Conservation (phyloP, 345 rosid genomes). For the Syzygium oleosum region DNA sequence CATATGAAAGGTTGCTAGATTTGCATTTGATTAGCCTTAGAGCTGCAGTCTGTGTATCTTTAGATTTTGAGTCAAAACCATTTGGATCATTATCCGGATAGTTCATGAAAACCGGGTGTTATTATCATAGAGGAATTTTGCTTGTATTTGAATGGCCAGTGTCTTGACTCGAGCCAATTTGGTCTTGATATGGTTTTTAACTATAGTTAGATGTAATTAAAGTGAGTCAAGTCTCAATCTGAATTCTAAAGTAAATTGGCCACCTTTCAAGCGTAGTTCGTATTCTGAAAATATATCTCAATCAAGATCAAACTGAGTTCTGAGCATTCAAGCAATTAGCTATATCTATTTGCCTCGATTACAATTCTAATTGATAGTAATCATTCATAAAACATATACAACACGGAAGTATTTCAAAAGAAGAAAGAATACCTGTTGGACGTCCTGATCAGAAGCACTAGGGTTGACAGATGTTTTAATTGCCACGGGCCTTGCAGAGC, state of each 20-base stretch:
- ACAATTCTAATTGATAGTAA: neutral
- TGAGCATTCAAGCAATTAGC: neutral
- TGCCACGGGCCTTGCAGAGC: slow-evolving; percentile 86
- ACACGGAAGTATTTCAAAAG: neutral
- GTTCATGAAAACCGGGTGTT: neutral
- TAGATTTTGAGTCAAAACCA: neutral
- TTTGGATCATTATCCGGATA: neutral
- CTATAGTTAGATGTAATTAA: neutral
- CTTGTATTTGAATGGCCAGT: neutral
- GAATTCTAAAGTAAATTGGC: neutral
- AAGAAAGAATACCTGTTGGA: slow-evolving; percentile 66
- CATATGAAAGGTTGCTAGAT: neutral
- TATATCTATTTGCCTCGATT: neutral
- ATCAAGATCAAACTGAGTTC: neutral
- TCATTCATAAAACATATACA: neutral
- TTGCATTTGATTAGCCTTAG: neutral
- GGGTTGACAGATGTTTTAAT: slow-evolving; percentile 74
- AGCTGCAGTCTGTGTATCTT: neutral
- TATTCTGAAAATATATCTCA: neutral
- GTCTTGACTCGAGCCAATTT: neutral
- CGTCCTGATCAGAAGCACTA: slow-evolving; percentile 82
- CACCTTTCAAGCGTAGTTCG: neutral
- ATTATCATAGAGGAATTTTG: neutral
- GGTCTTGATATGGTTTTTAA: neutral
- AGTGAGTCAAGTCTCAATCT: neutral